Percentiles rank a stretch among this genome's conserved stretches.
Evolutionary conservation across 805 yeast genomes (phyloP).

Genomic region (Sugiyamaella lignohabitans): DNA sequence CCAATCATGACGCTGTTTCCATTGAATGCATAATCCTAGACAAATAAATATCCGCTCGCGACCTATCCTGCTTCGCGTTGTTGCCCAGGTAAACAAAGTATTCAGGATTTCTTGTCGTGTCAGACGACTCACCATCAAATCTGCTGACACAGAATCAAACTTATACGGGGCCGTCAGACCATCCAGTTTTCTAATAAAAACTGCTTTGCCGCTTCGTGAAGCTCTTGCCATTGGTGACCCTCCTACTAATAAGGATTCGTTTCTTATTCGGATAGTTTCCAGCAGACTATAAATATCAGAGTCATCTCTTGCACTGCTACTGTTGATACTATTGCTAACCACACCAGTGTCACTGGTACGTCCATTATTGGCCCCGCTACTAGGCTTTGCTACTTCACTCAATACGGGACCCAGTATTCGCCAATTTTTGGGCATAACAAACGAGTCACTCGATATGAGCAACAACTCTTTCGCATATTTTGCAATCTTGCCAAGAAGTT

Average conservation of each 20-base stretch:
- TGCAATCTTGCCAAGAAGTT: slow-evolving; percentile 23
- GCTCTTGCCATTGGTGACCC: slow-evolving; percentile 20
- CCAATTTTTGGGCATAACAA: slow-evolving; percentile 31
- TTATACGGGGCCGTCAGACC: slow-evolving; percentile 22
- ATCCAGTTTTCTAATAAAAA: slow-evolving; percentile 29
- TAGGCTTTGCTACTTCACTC: slow-evolving; percentile 21
- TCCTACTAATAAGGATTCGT: slow-evolving; percentile 22
- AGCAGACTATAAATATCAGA: slow-evolving; percentile 12
- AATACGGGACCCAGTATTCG: slow-evolving; percentile 23
- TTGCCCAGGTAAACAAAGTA: slow-evolving; percentile 27
- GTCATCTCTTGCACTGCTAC: too few species aligned
- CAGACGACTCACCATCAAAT: slow-evolving; percentile 11
- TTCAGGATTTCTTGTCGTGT: slow-evolving; percentile 15
- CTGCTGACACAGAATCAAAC: slow-evolving; percentile 17
- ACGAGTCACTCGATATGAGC: slow-evolving; percentile 24
- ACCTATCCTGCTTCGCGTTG: slow-evolving; percentile 16
- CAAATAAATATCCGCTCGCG: slow-evolving; percentile 22
- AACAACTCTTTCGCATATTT: slow-evolving; percentile 20
- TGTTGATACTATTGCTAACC: background rate
- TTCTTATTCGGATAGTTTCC: slow-evolving; percentile 18
- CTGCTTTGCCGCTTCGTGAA: slow-evolving; percentile 12
- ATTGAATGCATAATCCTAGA: slow-evolving; percentile 17
- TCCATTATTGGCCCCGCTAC: background rate
- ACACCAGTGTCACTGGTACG: too few species aligned
- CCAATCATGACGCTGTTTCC: slow-evolving; percentile 18